These are phyloP conservation scores for Eruca vesicaria DNA, from an alignment of 441 rosid species.

Conservation along the genomic window DNA sequence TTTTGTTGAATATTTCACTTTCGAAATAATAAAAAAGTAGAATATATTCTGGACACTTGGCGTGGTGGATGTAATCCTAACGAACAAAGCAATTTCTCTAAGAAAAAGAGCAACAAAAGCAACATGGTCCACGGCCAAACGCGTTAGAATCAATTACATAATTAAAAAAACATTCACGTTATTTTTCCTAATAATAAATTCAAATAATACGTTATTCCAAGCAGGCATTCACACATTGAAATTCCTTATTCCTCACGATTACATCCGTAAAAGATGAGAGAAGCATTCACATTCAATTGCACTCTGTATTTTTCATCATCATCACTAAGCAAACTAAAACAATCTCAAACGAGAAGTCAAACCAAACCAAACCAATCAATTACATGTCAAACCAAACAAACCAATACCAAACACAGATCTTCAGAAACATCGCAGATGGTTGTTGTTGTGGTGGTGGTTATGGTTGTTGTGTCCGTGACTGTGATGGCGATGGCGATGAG, in stretches of 20 bases:
- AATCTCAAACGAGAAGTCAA: slow-evolving; percentile 20
- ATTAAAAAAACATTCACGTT: slow-evolving; percentile 8
- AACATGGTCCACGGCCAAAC: slow-evolving; percentile 7
- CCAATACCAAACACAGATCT: slow-evolving; percentile 18
- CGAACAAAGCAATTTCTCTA: slow-evolving; percentile 13
- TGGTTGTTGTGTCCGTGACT: slow-evolving; percentile 20
- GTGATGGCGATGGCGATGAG: slow-evolving; percentile 30
- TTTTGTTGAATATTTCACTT: not conserved
- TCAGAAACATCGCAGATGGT: slow-evolving; percentile 51
- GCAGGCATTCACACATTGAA: slow-evolving; percentile 9
- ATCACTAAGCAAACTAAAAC: slow-evolving; percentile 25
- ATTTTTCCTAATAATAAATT: not conserved
- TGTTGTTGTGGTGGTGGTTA: slow-evolving; percentile 19
- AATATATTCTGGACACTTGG: slow-evolving; percentile 18
- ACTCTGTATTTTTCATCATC: slow-evolving; percentile 27
- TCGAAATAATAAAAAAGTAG: not conserved
- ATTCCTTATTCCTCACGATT: slow-evolving; percentile 26
- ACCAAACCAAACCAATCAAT: slow-evolving; percentile 17
- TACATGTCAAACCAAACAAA: not conserved
- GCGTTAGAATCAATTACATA: slow-evolving; percentile 20
- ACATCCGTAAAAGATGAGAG: slow-evolving; percentile 8
- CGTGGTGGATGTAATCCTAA: slow-evolving; percentile 21
- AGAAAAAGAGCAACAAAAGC: slow-evolving; percentile 17
- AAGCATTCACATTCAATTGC: slow-evolving; percentile 12
- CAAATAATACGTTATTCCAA: slow-evolving; percentile 10